Evolutionary conservation across 2,329 filamentous ascomycete genomes (phyloP), one percentile per base, ranked within the genome.

Genomic region (Plectosphaerella cucumerina): DNA sequence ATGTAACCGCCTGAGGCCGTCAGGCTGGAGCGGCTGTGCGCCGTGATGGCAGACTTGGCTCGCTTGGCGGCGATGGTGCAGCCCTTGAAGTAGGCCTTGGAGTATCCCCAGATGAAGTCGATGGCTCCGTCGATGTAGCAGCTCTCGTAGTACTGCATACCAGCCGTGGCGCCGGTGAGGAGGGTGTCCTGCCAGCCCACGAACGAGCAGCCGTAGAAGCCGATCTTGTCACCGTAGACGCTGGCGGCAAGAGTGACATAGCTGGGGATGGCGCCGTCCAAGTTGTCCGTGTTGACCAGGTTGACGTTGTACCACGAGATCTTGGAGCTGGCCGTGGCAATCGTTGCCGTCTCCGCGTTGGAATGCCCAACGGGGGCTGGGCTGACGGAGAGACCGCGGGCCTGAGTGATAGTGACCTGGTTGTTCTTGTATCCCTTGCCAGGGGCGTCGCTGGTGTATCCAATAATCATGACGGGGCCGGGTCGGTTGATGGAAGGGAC

Each of bases 231-330:
- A 5, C 63, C 65, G 47, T 74, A 70, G 1, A 73, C 72, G 18
- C 67, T 70, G 15, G 77, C 54, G 2, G 75, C 75, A n/a, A 77
- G 66, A 26, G 74, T 73, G 54, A 74, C 74, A 45, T 71, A 73
- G 1, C 66, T 68, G 17, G 48, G 10, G 14, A 21, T 49, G 17
- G 48, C 48, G 15, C 48, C 48, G 17, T 49, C 48, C 14, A 49
- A 20, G 26, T 49, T 49, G 11, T 49, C 48, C 48, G 31, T 34
- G 58, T 77, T 78, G 14, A 66, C 64, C 6, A 77, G 64, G 50
- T 77, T 81, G 62, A 86, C 70, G 55, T 86, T 86, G 69, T 86
- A 86, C 21, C 56, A 77, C 77, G 52, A 85, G 73, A 56, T 79
- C 74, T 49, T 44, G 41, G 48, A 49, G 6, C 65, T 60, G 0